Evolutionary conservation across 495 filamentous ascomycete species (phyloP), one percentile per base, ranked within the genome.

Genomic region (Hypoxylon subgilvum): DNA sequence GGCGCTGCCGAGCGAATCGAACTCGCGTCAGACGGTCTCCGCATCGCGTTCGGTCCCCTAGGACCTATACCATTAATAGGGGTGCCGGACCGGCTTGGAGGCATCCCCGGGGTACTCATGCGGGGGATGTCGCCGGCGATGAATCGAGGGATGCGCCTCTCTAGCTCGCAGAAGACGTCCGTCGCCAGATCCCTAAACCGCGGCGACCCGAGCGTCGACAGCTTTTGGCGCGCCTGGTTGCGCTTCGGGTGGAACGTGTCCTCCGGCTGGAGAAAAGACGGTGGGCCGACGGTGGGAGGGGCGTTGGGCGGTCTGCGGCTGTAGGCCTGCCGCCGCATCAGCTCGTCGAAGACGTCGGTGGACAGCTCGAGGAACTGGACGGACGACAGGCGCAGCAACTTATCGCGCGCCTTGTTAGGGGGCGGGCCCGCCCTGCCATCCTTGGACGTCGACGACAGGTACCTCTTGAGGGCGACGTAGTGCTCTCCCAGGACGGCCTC

Each of bases 321-420:
- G 2, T 72, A 74, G 27, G 84, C 78, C 70, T 96, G 90, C 52
- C 94, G 85, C 28, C 94, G 89, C 57, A 94, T 82, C 35, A 97
- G 77, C 72, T 98, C 94, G 72, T 98, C 94, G 72, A 91, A 97
- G 25, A 98, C 94, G 71, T 98, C 94, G 16, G 93, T 97, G 68
- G 91, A 96, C 16, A 98, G 79, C 75, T 98, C 94, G 69, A 96
- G 89, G 69, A 98, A 98, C 69, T 98, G 94, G 18, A 92, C 91
- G 7, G 87, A 77, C 1, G 91, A 95, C 28, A 98, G 77, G 39
- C 93, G 84, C 42, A 96, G 81, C 36, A 97, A 78, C 76, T 98
- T 98, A 73, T 97, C 94, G 43, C 91, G 83, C 32, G 94, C 94
- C 70, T 88, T 88, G 72, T 93, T 96, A 19, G 90, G 86, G 61